Conservation (phyloP, 2,329 filamentous ascomycete genomes). For the Tricladium varicosporioides region DNA sequence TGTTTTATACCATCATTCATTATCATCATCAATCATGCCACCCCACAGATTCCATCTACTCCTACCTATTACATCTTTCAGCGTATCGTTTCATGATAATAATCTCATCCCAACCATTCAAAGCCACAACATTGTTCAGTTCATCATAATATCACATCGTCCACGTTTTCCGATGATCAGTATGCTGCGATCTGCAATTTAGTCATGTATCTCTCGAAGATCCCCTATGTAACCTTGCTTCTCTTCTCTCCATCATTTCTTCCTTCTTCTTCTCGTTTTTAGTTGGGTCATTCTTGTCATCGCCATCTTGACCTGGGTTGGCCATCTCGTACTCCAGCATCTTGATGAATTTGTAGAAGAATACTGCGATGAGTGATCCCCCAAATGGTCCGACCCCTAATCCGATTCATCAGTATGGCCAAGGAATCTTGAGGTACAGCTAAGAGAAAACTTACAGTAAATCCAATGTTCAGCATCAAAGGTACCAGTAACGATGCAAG, state of each 20-base stretch:
- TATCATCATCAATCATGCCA: no score
- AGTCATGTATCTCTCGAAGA: background rate
- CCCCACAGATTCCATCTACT: no score
- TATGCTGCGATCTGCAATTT: background rate
- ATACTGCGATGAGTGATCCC: constrained; percentile 47
- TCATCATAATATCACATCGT: background rate
- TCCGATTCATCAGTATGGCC: background rate
- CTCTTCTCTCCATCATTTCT: background rate
- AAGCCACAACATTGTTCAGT: background rate
- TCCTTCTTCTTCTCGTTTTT: constrained; percentile 32
- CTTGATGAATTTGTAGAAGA: constrained; percentile 51
- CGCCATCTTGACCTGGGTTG: constrained; percentile 46
- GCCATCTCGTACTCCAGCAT: constrained; percentile 51
- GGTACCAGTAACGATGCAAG: constrained; percentile 40
- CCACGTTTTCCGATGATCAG: background rate
- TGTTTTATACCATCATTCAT: no score
- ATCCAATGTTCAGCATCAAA: constrained; percentile 48
- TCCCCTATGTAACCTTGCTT: background rate
- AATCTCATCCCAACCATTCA: no score
- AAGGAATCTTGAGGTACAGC: no score
- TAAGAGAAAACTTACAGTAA: constrained; percentile 34
- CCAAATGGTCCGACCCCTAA: constrained; percentile 48
- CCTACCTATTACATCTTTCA: no score
- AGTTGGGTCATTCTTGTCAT: constrained; percentile 42
- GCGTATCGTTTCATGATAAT: no score